These are phyloP conservation scores for Filobasidium floriforme DNA, from an alignment of 768 basidiomycete genomes.

Conservation along the genomic window DNA sequence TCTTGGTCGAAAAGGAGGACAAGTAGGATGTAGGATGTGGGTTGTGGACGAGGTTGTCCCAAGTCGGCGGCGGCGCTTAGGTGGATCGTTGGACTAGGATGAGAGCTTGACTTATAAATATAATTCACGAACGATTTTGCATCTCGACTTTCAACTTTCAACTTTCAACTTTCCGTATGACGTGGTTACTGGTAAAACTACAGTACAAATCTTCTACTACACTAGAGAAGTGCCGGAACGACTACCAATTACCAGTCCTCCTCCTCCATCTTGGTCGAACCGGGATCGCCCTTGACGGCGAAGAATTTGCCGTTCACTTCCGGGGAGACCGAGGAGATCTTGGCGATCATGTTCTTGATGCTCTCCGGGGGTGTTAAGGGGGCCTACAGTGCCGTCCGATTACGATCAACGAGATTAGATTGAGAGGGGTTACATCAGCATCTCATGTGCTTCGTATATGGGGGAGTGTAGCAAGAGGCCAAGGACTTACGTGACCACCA, in stretches of 20 bases:
- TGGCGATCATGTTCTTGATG: constrained; percentile 12
- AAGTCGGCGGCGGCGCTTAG: no score
- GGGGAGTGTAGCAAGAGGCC: no score
- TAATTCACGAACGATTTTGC: no score
- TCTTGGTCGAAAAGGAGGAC: not conserved
- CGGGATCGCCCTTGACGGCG: constrained; percentile 3
- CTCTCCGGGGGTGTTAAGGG: constrained; percentile 1
- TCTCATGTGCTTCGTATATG: no score
- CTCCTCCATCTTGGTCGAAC: not conserved
- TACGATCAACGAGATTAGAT: not conserved
- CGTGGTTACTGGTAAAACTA: no score
- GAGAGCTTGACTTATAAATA: no score
- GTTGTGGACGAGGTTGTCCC: not conserved
- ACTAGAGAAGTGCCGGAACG: no score
- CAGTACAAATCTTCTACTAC: no score
- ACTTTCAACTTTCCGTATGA: no score
- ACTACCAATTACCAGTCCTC: constrained; percentile 1
- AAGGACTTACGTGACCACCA: constrained; percentile 6
- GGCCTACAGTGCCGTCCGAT: not conserved
- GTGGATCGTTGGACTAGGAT: no score
- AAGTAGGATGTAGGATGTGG: not conserved
- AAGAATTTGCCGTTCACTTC: constrained; percentile 4
- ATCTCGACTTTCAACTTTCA: no score
- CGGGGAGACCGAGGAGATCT: constrained; percentile 5
- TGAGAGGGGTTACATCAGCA: no score